phyloP scores from a whole-genome alignment of 495 filamentous ascomycete species.

The Penicillium manginii region DNA sequence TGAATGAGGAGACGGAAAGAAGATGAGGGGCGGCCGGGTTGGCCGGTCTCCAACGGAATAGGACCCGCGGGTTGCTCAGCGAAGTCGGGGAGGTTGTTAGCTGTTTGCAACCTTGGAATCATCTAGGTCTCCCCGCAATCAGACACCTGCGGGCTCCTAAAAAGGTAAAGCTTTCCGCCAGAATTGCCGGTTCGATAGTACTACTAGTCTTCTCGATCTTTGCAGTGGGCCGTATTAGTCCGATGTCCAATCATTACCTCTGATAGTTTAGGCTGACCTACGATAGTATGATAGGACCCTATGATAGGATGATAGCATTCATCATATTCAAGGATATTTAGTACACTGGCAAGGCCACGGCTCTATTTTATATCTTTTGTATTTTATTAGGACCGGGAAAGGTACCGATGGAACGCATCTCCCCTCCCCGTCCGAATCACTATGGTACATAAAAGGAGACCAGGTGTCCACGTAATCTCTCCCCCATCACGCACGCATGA shows the following conservation, averaged over 20 bases:
- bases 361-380: slow-evolving; percentile 6
- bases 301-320: background rate
- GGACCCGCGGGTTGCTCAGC: background rate
- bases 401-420: slow-evolving; percentile 7
- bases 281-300: background rate
- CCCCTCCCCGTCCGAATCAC: slow-evolving; percentile 21
- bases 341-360: background rate
- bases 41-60: slow-evolving; percentile 14
- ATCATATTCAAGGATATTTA: background rate
- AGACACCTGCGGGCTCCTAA: slow-evolving; percentile 5
- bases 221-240: background rate
- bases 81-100: no score
- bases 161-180: slow-evolving; percentile 29
- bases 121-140: background rate
- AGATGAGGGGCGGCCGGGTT: slow-evolving; percentile 23
- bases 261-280: background rate
- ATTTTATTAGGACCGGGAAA: slow-evolving; percentile 21
- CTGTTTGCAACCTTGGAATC: background rate
- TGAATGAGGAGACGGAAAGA: slow-evolving; percentile 17
- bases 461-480: slow-evolving; percentile 1
- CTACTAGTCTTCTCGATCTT: no score
- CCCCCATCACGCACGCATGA: background rate
- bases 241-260: background rate
- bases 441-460: slow-evolving; percentile 34
- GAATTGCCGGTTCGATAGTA: background rate